phyloP scores from a whole-genome alignment of 2,329 filamentous ascomycete species.

The Sclerotinia minor region DNA sequence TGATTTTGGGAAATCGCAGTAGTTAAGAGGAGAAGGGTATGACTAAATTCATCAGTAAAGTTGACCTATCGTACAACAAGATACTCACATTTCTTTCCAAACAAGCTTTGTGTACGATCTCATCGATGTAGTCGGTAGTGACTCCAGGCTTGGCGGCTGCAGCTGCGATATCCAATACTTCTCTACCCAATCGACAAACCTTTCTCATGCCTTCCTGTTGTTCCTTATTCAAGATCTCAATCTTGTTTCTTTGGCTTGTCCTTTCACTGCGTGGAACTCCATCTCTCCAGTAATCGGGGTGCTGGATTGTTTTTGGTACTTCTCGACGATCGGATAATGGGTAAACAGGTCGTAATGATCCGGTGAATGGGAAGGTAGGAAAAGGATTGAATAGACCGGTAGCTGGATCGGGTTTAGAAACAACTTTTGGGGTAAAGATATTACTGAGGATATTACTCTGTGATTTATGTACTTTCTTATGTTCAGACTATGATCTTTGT shows the following conservation, averaged over 20 bases:
- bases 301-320: constrained; percentile 76
- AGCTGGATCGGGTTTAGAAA: constrained; percentile 89
- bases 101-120: constrained; percentile 92
- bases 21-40: constrained; percentile 93
- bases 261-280: constrained; percentile 68
- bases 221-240: constrained; percentile 76
- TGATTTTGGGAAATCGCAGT: constrained; percentile 95
- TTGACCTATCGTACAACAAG: background rate
- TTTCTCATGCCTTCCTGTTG: constrained; percentile 86
- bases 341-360: constrained; percentile 81
- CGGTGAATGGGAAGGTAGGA: constrained; percentile 81
- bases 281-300: constrained; percentile 85
- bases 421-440: constrained; percentile 73
- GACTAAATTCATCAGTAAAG: constrained; percentile 56
- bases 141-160: constrained; percentile 83
- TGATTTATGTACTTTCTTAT: constrained; percentile 83
- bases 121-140: constrained; percentile 93
- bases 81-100: constrained; percentile 80
- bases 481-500: constrained; percentile 59
- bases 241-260: constrained; percentile 69
- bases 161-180: constrained; percentile 90
- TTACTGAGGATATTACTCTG: constrained; percentile 73
- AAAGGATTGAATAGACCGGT: constrained; percentile 91
- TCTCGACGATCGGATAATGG: constrained; percentile 71
- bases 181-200: constrained; percentile 81